Evolutionary conservation across 805 yeast genomes (phyloP).

Genomic region (Ogataea methylovora): DNA sequence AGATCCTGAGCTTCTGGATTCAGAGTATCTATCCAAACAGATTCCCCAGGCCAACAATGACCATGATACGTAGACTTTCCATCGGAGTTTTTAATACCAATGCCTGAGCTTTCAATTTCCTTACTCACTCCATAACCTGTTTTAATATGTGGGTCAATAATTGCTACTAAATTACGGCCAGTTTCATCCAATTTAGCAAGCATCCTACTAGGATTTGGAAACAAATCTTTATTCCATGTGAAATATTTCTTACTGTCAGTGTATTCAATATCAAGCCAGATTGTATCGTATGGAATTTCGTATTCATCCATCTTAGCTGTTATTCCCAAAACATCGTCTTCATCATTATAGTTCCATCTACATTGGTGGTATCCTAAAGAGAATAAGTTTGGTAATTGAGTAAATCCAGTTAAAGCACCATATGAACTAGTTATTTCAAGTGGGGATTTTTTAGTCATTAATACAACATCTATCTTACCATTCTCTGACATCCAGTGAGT

Average conservation of each 20-base stretch:
- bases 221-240: constrained; percentile 74
- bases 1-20: constrained; percentile 50
- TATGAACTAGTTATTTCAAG: constrained; percentile 50
- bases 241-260: constrained; percentile 82
- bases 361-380: constrained; percentile 93
- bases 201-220: constrained; percentile 72
- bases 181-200: constrained; percentile 54
- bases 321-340: constrained; percentile 74
- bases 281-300: constrained; percentile 78
- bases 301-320: constrained; percentile 60
- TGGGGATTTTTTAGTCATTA: constrained; percentile 54
- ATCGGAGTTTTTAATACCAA: constrained; percentile 30
- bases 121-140: constrained; percentile 60
- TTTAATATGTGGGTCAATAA: constrained; percentile 90
- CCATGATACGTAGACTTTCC: constrained; percentile 55
- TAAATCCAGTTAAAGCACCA: constrained; percentile 64
- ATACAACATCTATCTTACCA: constrained; percentile 72
- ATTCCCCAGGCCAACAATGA: constrained; percentile 98
- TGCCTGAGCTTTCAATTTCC: constrained; percentile 35
- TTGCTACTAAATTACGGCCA: constrained; percentile 74
- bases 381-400: constrained; percentile 67
- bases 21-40: constrained; percentile 87
- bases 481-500: constrained; percentile 95
- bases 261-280: constrained; percentile 95
- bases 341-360: constrained; percentile 94